Evolutionary conservation across 2,329 filamentous ascomycete genomes (phyloP).

Genomic region (Xylaria sp.): DNA sequence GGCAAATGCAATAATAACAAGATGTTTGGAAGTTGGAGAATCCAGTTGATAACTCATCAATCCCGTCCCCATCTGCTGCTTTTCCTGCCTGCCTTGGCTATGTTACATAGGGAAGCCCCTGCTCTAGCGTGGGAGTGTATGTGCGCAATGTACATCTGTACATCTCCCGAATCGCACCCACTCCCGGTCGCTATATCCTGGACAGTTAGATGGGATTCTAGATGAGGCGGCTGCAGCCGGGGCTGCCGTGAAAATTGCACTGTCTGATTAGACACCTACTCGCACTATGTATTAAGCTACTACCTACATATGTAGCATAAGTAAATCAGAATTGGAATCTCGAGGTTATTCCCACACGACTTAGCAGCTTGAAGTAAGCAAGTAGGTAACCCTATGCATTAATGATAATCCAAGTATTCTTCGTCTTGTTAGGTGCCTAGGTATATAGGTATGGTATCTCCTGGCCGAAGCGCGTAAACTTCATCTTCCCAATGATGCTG

Average conservation of each 20-base stretch:
- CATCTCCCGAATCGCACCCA: constrained; percentile 12
- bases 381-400: too few species aligned
- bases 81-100: not conserved
- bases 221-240: constrained; percentile 31
- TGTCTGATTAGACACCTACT: not conserved
- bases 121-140: constrained; percentile 1
- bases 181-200: constrained; percentile 17
- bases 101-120: not conserved
- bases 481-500: too few species aligned
- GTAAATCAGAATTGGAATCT: not conserved
- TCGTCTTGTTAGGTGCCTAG: too few species aligned
- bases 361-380: too few species aligned
- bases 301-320: not conserved
- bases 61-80: not conserved
- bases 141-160: not conserved
- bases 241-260: constrained; percentile 15
- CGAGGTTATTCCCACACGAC: too few species aligned
- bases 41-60: not conserved
- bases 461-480: too few species aligned
- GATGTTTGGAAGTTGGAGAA: constrained; percentile 26
- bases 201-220: constrained; percentile 7
- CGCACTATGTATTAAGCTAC: not conserved
- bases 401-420: not conserved
- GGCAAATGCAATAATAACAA: constrained; percentile 17
- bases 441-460: too few species aligned